Percentiles rank a stretch among this genome's conserved stretches.
Evolutionary conservation across 768 basidiomycete genomes (phyloP).

Genomic region (Podaxis sp.): DNA sequence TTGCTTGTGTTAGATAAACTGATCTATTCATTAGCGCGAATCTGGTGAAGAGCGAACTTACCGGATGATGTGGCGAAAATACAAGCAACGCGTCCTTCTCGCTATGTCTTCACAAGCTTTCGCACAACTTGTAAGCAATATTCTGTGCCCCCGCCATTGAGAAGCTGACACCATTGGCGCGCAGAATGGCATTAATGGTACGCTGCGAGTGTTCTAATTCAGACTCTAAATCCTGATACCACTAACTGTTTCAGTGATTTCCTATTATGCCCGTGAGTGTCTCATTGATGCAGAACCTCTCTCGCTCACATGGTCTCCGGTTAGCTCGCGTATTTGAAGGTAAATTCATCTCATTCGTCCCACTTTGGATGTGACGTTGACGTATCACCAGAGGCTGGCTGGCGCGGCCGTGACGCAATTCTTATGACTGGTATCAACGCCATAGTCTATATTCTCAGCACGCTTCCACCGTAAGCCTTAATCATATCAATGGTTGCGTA

Average conservation of each 20-base stretch:
- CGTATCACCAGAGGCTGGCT: slow-evolving; percentile 67
- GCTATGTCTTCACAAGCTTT: slow-evolving; percentile 95
- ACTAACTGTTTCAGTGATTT: slow-evolving; percentile 59
- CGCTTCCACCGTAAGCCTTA: slow-evolving; percentile 64
- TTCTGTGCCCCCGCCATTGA: neutral
- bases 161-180: too few species aligned
- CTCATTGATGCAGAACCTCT: neutral
- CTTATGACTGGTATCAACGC: slow-evolving; percentile 91
- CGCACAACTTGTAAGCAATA: slow-evolving; percentile 70
- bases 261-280: slow-evolving; percentile 81
- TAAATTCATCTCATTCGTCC: slow-evolving; percentile 21
- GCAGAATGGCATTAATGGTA: slow-evolving; percentile 89
- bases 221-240: neutral
- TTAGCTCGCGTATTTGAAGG: slow-evolving; percentile 85
- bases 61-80: slow-evolving; percentile 72
- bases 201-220: slow-evolving; percentile 11
- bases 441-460: slow-evolving; percentile 66
- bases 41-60: slow-evolving; percentile 70
- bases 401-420: slow-evolving; percentile 85
- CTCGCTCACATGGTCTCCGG: neutral
- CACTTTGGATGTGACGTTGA: slow-evolving; percentile 7
- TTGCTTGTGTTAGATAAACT: too few species aligned
- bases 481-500: neutral
- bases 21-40: slow-evolving; percentile 45
- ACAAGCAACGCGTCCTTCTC: slow-evolving; percentile 79